Conservation (phyloP, 2,329 filamentous ascomycete genomes). For the Epichloe gansuensis region DNA sequence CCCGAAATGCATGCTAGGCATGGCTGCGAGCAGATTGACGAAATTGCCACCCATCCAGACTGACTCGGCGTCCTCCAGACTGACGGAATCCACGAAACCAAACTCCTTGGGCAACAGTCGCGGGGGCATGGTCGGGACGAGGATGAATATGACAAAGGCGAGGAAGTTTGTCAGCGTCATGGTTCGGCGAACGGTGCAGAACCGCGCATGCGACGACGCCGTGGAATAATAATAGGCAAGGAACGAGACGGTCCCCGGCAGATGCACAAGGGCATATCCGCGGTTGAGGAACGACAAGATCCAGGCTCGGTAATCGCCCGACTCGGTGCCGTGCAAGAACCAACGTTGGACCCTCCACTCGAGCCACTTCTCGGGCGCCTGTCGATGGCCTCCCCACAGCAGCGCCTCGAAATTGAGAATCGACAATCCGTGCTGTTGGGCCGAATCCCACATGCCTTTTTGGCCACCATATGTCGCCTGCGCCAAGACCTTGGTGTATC, state of each 20-base stretch:
- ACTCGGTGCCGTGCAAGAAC: slow-evolving; percentile 42
- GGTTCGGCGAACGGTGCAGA: slow-evolving; percentile 38
- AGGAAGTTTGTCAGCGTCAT: slow-evolving; percentile 45
- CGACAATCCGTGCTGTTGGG: slow-evolving; percentile 3
- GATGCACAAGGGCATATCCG: slow-evolving; percentile 61
- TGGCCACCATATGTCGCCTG: slow-evolving; percentile 7
- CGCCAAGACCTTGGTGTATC: slow-evolving; percentile 8
- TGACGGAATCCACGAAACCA: slow-evolving; percentile 44
- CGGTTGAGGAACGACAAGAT: slow-evolving; percentile 55
- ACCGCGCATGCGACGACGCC: slow-evolving; percentile 46
- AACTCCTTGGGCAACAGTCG: slow-evolving; percentile 43
- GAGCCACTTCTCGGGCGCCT: slow-evolving; percentile 7
- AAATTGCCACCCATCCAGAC: slow-evolving; percentile 24
- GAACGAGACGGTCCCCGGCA: slow-evolving; percentile 58
- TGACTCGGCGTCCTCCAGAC: slow-evolving; percentile 23
- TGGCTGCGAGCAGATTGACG: slow-evolving; percentile 44
- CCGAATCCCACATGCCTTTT: slow-evolving; percentile 27
- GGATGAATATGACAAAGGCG: slow-evolving; percentile 42
- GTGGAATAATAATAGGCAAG: slow-evolving; percentile 49
- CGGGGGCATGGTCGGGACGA: slow-evolving; percentile 46
- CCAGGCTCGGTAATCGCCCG: slow-evolving; percentile 19
- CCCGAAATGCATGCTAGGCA: slow-evolving; percentile 45
- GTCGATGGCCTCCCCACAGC: slow-evolving; percentile 5
- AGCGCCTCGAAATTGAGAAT: slow-evolving; percentile 7
- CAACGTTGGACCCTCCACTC: slow-evolving; percentile 38